These are phyloP conservation scores for Ogataea ganodermae DNA, from an alignment of 805 yeast genomes.

Conservation along the genomic window DNA sequence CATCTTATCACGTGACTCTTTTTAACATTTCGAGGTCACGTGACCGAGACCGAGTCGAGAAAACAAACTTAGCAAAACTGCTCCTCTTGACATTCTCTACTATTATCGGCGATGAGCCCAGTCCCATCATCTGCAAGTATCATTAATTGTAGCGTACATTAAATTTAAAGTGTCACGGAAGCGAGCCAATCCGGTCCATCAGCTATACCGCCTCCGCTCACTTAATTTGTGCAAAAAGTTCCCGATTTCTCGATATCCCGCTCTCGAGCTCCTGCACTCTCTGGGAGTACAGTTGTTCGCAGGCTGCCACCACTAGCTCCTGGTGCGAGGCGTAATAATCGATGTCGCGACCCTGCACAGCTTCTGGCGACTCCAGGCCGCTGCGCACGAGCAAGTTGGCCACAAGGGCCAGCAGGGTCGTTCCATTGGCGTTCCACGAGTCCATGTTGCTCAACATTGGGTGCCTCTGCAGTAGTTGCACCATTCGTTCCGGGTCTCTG, in stretches of 20 bases:
- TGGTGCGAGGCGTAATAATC: constrained; percentile 20
- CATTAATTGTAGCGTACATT: too few relatives aligned
- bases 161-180: too few relatives aligned
- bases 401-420: constrained; percentile 22
- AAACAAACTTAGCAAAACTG: too few relatives aligned
- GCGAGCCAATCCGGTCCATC: too few relatives aligned
- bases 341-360: background rate
- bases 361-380: constrained; percentile 2
- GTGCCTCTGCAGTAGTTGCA: constrained; percentile 24
- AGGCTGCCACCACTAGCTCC: constrained; percentile 22
- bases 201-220: background rate
- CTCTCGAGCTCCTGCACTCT: constrained; percentile 27
- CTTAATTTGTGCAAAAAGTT: constrained; percentile 12
- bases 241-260: constrained; percentile 15
- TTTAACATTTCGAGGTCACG: too few relatives aligned
- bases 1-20: too few relatives aligned
- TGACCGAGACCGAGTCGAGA: too few relatives aligned
- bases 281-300: constrained; percentile 25
- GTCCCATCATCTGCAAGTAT: too few relatives aligned
- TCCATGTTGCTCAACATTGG: constrained; percentile 26
- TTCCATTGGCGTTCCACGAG: constrained; percentile 16
- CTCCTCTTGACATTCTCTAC: too few relatives aligned
- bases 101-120: too few relatives aligned
- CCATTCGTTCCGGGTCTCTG: constrained; percentile 16
- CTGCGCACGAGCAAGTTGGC: constrained; percentile 22